Evolutionary conservation across 2,329 filamentous ascomycete species (phyloP), one percentile per base, ranked within the genome.

Genomic region (Sporothrix brasiliensis): DNA sequence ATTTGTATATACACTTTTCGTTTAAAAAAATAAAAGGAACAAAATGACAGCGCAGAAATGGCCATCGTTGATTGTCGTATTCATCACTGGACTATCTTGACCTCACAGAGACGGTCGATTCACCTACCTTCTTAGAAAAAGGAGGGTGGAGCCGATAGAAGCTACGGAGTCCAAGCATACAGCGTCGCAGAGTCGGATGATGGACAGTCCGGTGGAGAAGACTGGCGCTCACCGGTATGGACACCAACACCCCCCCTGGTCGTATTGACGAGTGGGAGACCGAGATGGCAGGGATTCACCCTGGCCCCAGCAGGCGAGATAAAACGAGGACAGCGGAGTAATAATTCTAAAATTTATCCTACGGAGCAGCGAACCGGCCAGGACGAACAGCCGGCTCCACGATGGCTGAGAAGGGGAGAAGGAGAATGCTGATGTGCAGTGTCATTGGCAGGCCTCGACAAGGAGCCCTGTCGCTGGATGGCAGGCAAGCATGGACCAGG

Each of bases 361-460:
- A 67, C 50, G 65, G 65, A 67, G 65, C 65, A 56, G 30, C 21
- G 65, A 67, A 67, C 65, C 65, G 65, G 30, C 39, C 65, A 54
- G 5, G 14, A 50, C 34, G 10, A 47, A 24, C 50, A 67, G 50
- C 65, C 65, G 65, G 65, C 56, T 54, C 34, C 41, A 30, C 30
- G 65, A 67, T 39, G 2, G 34, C 14, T 13, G 41, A 21, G 34
- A 21, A 6, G 10, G 53, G 53, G 53, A 14, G 34, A 5, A n/a
- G 0, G n/a, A 41, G 30, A 60, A 21, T 14, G 47, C 19, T 44
- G 47, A 1, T 50, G 3, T 50, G 16, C 6, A 7, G 16, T 50
- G 49, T 21, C 56, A 60, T 60, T 60, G 56, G 41, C 41, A 44
- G 34, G n/a, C 34, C 27, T 21, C 21, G 21, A 27, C 53, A 56